These are phyloP conservation scores for Lachancea meyersii DNA, from an alignment of 805 yeast genomes.

Conservation along the genomic window DNA sequence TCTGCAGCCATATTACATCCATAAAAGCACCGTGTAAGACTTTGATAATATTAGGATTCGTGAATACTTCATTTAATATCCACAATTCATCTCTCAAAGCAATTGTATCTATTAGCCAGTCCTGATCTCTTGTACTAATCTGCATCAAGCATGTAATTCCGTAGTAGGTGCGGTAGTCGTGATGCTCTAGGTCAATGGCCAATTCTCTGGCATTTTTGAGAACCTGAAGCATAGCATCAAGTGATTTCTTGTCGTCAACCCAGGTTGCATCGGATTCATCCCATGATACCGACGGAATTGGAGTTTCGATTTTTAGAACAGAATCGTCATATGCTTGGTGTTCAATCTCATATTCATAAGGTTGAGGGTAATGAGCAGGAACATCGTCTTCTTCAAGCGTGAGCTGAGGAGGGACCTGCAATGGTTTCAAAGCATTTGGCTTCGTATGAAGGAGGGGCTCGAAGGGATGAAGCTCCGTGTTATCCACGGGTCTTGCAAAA, in stretches of 20 bases:
- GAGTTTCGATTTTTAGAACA: conserved; percentile 42
- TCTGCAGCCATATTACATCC: conserved; percentile 96
- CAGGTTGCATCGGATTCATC: conserved; percentile 55
- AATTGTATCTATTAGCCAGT: conserved; percentile 83
- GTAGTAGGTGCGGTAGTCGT: conserved; percentile 81
- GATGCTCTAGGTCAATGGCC: conserved; percentile 95
- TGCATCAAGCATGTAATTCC: conserved; percentile 94
- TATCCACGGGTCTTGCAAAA: conserved; percentile 58
- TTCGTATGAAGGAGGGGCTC: conserved; percentile 64
- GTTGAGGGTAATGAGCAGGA: conserved; percentile 67
- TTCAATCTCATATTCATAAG: conserved; percentile 71
- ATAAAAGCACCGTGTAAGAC: conserved; percentile 94
- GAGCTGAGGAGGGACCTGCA: conserved; percentile 45
- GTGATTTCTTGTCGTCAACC: conserved; percentile 55
- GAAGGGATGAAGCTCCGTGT: conserved; percentile 66
- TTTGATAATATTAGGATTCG: conserved; percentile 75
- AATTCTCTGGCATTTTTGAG: conserved; percentile 51
- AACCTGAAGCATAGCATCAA: conserved; percentile 49
- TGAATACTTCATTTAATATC: conserved; percentile 62
- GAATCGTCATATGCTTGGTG: conserved; percentile 60
- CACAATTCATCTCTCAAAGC: conserved; percentile 67
- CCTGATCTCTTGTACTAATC: conserved; percentile 71
- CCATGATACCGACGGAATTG: conserved; percentile 60
- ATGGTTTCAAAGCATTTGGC: conserved; percentile 59
- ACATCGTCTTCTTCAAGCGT: conserved; percentile 35